Evolutionary conservation across 2,329 filamentous ascomycete species (phyloP), one percentile per base, ranked within the genome.

Genomic region (Apiospora pterosperma): DNA sequence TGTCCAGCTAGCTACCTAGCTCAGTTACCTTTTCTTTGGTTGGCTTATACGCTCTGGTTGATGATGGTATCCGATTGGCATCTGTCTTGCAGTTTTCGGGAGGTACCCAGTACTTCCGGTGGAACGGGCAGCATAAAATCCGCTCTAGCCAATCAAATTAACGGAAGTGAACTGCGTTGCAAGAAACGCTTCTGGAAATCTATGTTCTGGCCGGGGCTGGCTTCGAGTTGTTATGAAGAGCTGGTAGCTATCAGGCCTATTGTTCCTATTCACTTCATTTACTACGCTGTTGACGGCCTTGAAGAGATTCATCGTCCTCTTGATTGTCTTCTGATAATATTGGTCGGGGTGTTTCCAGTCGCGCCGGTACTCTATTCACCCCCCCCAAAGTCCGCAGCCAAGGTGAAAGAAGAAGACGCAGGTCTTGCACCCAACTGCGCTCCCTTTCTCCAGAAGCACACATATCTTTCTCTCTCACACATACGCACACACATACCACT

Each of bases 231-330:
- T 55, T 55, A 55, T 55, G 48, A 55, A 55, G 48, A 55, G 48
- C 48, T 10, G n/a, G 48, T n/a, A 55, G 48, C 28, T 55, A 67
- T 66, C 65, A 64, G 65, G 55, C 66, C 65, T 67, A 65, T 68
- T 69, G 64, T 67, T 62, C 62, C 69, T 55, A 55, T 55, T 55
- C 48, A n/a, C 48, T 55, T 55, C 48, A 55, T 55, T 55, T 34
- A n/a, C 48, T n/a, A 55, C 48, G 19, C 28, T 28, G 28, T 34
- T 34, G 48, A 19, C 48, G 48, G 34, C 48, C 34, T 55, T 25
- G 64, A 61, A 52, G 61, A 64, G 59, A 41, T 63, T 65, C 36
- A 61, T 68, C 48, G 31, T 34, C 28, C 5, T 34, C 28, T 19
- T n/a, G 48, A 55, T 34, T 55, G 48, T 62, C 61, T 66, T 62